phyloP scores from a whole-genome alignment of 768 basidiomycete genomes.

The Serendipita indica region DNA sequence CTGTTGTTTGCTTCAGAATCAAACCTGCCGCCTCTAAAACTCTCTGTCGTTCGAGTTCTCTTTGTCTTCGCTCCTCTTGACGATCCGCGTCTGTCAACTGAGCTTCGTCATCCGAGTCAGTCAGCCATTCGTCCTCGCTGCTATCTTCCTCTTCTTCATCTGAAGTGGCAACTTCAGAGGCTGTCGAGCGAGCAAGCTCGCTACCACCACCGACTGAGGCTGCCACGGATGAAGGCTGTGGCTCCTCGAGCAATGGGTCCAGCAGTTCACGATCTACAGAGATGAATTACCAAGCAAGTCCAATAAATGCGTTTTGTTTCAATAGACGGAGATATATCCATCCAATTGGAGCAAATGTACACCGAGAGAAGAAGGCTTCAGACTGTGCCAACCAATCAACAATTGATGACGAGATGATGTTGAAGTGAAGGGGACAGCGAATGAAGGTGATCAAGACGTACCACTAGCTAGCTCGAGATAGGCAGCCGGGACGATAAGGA shows the following conservation, averaged over 20 bases:
- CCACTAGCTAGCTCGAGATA: slow-evolving; percentile 80
- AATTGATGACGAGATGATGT: slow-evolving; percentile 41
- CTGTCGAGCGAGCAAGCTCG: not conserved
- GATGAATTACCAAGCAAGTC: slow-evolving; percentile 24
- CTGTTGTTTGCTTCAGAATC: slow-evolving; percentile 49
- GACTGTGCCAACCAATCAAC: slow-evolving; percentile 45
- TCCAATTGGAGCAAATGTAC: slow-evolving; percentile 12
- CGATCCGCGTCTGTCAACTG: slow-evolving; percentile 28
- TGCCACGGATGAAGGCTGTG: not conserved
- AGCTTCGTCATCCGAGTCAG: not conserved
- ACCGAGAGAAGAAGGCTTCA: slow-evolving; percentile 44
- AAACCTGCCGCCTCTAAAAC: slow-evolving; percentile 85
- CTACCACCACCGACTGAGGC: not conserved
- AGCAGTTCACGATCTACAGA: slow-evolving; percentile 11
- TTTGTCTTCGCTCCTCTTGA: slow-evolving; percentile 38
- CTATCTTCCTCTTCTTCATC: slow-evolving; percentile 25
- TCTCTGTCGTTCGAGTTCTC: slow-evolving; percentile 60
- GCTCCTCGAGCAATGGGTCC: slow-evolving; percentile 3
- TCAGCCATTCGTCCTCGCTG: slow-evolving; percentile 17
- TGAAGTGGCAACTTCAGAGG: slow-evolving; percentile 20
- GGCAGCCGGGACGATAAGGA: slow-evolving; percentile 82
- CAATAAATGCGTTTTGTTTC: slow-evolving; percentile 9
- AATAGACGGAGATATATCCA: not conserved
- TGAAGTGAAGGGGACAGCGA: slow-evolving; percentile 25
- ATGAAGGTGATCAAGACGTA: slow-evolving; percentile 25